Base-by-base conservation (phyloP, 1,284 basidiomycete species). In the Sphaerobolus stellatus region DNA sequence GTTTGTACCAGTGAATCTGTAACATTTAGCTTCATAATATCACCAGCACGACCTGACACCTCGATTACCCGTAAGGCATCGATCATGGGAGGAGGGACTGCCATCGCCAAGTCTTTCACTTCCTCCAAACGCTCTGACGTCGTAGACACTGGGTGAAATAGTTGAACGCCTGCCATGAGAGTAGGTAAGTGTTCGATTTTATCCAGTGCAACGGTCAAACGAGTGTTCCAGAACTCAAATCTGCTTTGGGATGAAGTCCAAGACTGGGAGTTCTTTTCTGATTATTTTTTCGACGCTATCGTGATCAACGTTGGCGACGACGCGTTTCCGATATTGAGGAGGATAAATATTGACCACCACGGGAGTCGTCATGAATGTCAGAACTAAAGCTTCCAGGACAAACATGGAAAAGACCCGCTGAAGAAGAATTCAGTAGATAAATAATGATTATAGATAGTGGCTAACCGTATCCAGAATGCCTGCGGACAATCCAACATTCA, bases 361-460 rank as follows among this genome's bases (percentile, higher is more conserved):
- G 1, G 94, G 94, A 0, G 93, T 96, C 0, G 94, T 97, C 76
- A 92, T 80, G 70, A 91, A 92, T 0, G 94, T 97, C 48, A 96
- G 77, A 25, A 90, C 69, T 48, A 98, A 71, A 0, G 94, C 92
- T 69, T 92, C 91, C 30, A 97, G 74, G 24, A 96, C 93, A 62
- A 98, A 95, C 92, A 98, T 97, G 13, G 86, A 87, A 65, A 90
- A 90, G 8, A 89, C 84, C 27, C 75, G 73, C 73, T 79, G 63
- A 4, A 61, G 59, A 18, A 34, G 50, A 56, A 44, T 36, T 14
- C 14, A 50, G 30, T 28, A 31, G 31, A 18, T 20, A 24, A 28
- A 14, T 6, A 5, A 30, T 28, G 29, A 5, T 29, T 20, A 34
- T 18, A 38, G 25, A 7, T 7, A 30, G 9, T 38, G 11, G 29